These are phyloP conservation scores for Diophrys sp. DNA, from an alignment of 73 alveolate genomes.

Conservation along the genomic window DNA sequence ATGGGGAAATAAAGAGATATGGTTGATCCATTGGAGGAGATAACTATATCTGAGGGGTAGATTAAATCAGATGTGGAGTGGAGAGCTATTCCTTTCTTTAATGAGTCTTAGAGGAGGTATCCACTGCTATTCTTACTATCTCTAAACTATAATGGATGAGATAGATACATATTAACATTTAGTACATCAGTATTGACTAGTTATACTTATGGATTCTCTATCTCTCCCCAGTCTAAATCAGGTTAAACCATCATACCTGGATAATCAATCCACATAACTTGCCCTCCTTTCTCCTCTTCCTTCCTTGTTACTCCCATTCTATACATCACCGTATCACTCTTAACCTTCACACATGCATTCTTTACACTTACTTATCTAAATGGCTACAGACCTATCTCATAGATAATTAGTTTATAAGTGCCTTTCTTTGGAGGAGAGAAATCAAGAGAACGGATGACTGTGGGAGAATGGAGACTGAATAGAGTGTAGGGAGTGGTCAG, in stretches of 20 bases:
- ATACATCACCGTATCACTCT: neutral
- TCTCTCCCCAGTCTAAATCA: neutral
- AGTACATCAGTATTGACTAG: neutral
- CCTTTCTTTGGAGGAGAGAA: neutral
- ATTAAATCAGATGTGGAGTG: neutral
- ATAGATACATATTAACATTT: neutral
- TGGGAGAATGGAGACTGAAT: neutral
- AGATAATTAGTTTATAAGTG: neutral
- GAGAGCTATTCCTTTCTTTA: neutral
- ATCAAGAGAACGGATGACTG: neutral
- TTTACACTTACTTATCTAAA: neutral
- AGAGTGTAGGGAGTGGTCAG: neutral
- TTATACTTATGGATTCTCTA: neutral
- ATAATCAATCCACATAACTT: neutral
- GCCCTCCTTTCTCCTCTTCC: neutral
- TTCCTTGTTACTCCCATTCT: neutral
- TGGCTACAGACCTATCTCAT: neutral
- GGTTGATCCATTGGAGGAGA: neutral
- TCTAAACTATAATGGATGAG: neutral
- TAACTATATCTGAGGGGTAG: neutral
- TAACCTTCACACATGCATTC: neutral
- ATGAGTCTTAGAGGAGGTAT: neutral
- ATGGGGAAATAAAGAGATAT: neutral
- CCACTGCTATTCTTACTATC: neutral
- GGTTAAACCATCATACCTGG: neutral